A percentile compares a stretch with the other conserved stretches of the same genome.
These are phyloP conservation scores for Aspergillus ruber DNA, from an alignment of 2,329 filamentous ascomycete genomes.

Conservation along the genomic window DNA sequence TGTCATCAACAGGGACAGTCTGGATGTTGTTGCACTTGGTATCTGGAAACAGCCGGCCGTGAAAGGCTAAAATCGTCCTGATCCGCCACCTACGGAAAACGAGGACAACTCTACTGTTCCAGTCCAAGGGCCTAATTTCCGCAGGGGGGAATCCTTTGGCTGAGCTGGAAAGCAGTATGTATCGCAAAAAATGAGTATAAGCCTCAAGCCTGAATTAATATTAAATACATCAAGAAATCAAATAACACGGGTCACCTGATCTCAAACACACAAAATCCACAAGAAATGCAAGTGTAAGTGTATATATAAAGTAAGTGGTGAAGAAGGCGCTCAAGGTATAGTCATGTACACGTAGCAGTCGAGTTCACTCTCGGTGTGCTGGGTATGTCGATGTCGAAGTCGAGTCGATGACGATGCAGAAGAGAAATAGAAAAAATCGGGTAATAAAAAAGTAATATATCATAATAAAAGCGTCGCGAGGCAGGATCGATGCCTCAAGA, in stretches of 20 bases:
- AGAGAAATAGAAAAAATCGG: background rate
- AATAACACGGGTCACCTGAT: background rate
- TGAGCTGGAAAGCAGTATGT: too few species aligned
- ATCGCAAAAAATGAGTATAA: too few species aligned
- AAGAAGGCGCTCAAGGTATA: constrained; percentile 4
- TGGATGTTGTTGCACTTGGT: background rate
- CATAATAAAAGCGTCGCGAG: background rate
- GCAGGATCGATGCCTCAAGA: too few species aligned
- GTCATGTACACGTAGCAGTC: background rate
- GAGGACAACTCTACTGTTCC: too few species aligned
- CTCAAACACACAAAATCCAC: background rate
- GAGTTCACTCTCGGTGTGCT: constrained; percentile 8
- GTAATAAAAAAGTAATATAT: background rate
- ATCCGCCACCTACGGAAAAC: too few species aligned
- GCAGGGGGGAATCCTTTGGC: too few species aligned
- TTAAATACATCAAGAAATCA: constrained; percentile 1
- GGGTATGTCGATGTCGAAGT: constrained; percentile 8
- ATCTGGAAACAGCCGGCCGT: background rate
- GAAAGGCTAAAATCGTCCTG: too few species aligned
- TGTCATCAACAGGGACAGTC: background rate
- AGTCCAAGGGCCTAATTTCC: too few species aligned
- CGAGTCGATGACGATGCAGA: too few species aligned
- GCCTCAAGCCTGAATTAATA: background rate
- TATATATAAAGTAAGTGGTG: background rate
- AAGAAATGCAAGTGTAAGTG: background rate